Conservation (phyloP, 2,329 filamentous ascomycete species). For the Aspergillus tubingensis region DNA sequence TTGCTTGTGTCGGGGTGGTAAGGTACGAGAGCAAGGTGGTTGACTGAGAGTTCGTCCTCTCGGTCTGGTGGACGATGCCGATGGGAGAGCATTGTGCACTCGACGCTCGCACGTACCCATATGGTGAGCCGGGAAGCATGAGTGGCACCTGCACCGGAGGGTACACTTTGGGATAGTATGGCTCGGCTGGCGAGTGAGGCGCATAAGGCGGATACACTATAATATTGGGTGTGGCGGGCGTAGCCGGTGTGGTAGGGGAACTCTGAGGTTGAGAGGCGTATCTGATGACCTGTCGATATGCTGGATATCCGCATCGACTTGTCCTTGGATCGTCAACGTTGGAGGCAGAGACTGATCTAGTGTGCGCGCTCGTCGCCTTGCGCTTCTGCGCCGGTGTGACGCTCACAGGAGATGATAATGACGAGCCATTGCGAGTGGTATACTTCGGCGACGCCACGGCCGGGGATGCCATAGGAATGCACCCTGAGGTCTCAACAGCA, state of each 20-base stretch:
- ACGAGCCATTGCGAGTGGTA: conserved; percentile 37
- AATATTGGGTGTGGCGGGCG: conserved; percentile 40
- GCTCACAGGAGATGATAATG: conserved; percentile 66
- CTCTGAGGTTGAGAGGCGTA: conserved; percentile 51
- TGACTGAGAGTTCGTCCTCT: conserved; percentile 38
- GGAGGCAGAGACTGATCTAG: conserved; percentile 66
- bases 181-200: conserved; percentile 36
- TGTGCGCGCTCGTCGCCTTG: conserved; percentile 44
- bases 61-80: conserved; percentile 25
- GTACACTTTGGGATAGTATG: conserved; percentile 47
- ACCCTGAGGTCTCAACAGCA: conserved; percentile 49
- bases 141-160: conserved; percentile 29
- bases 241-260: conserved; percentile 43
- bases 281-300: conserved; percentile 73
- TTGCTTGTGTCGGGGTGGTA: conserved; percentile 75
- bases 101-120: conserved; percentile 26
- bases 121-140: conserved; percentile 33
- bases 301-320: conserved; percentile 77
- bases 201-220: conserved; percentile 41
- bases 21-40: conserved; percentile 79
- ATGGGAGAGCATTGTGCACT: conserved; percentile 32
- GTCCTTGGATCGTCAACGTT: conserved; percentile 67
- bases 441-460: conserved; percentile 43
- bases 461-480: conserved; percentile 49
- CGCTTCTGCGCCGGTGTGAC: conserved; percentile 50